phyloP scores from a whole-genome alignment of 305 asterid species.

The Fraxinus albicans region DNA sequence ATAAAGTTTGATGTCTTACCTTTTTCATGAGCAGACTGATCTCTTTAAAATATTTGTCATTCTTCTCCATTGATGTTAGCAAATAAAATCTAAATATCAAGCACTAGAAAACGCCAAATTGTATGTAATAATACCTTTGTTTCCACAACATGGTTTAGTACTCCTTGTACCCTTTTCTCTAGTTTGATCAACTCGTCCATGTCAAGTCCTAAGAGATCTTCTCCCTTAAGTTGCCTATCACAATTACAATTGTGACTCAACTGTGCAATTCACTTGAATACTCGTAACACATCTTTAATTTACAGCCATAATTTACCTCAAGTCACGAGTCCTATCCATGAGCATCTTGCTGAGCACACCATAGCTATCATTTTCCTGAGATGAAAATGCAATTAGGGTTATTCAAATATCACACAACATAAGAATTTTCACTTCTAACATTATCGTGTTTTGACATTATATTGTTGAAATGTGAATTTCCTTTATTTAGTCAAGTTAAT shows the following conservation, averaged over 20 bases:
- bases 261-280: background rate
- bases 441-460: background rate
- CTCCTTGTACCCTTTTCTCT: conserved; percentile 57
- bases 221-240: conserved; percentile 65
- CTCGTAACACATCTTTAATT: background rate
- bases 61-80: conserved; percentile 31
- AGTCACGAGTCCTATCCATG: conserved; percentile 39
- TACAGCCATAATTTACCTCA: conserved; percentile 39
- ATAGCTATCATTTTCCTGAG: conserved; percentile 32
- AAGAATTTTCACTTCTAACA: background rate
- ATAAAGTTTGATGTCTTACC: conserved; percentile 36
- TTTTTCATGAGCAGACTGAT: conserved; percentile 50
- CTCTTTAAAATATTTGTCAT: conserved; percentile 48
- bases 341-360: conserved; percentile 45
- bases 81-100: background rate
- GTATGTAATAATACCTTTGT: conserved; percentile 39
- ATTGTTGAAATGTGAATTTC: background rate
- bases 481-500: no score
- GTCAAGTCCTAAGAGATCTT: conserved; percentile 66
- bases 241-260: background rate
- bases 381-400: background rate
- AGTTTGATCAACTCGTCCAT: conserved; percentile 60
- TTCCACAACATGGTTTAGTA: conserved; percentile 49
- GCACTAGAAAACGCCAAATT: background rate
- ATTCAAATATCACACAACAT: background rate